Base-by-base conservation (phyloP, 202 grass and related monocot genomes). In the Zoysia matrella region DNA sequence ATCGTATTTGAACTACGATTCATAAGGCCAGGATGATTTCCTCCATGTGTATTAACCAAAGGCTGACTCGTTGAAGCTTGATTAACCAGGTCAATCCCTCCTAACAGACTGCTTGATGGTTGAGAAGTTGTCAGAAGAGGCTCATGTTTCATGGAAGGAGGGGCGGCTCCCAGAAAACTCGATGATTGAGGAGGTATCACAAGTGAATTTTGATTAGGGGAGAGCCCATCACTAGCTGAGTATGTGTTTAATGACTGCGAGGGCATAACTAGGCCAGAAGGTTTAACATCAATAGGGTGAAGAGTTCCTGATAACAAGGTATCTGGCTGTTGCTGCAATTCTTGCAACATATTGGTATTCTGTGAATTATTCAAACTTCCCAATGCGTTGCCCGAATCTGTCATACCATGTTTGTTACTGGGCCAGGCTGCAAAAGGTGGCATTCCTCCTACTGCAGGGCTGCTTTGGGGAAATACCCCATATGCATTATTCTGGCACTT, bases 181-280 rank as follows among this genome's bases (percentile, higher is more conserved):
- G 85, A 42, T 1, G 83, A 78, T 53, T 91, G 83, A 74, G 89
- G 53, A 42, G 89, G 41, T 36, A 87, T 62, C 42, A 88, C 71
- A 65, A 91, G 80, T 49, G 81, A 54, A 77, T 76, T 91, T 85
- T 91, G 89, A 91, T 88, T 85, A 78, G 75, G 69, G 12, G 82
- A 71, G 8, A 87, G 66, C 43, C 86, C 82, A 57, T 91, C 93
- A 56, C 73, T 88, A 75, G 73, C 50, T 70, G 88, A 72, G 72
- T 88, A 92, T 45, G 53, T 72, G 58, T 86, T 92, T 82, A 95
- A 68, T 60, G 90, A 80, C 54, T 94, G 93, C 78, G 93, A 90
- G 15, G 82, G 69, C 86, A 91, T 79, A 74, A 94, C 84, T 71
- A 96, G 84, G 72, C 93, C 92, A 66, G 96, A 99, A 75, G 93